Percentiles rank a stretch among this genome's conserved stretches.
Conservation (phyloP, 306 rosid genomes). For the Dryas octopetala region DNA sequence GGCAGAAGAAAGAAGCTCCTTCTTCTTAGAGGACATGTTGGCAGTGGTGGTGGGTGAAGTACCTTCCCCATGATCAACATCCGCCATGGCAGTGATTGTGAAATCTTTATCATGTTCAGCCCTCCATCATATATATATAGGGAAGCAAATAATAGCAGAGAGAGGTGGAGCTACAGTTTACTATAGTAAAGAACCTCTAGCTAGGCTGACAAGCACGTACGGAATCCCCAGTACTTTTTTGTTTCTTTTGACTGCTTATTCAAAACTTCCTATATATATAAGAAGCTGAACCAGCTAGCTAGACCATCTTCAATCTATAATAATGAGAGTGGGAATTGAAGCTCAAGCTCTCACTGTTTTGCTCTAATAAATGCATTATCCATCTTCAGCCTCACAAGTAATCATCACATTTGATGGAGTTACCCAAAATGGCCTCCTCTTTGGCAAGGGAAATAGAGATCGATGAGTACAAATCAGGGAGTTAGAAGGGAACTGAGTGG, state of each 20-base stretch:
- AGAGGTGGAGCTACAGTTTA: constrained; percentile 25
- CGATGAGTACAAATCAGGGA: background rate
- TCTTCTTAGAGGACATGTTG: constrained; percentile 66
- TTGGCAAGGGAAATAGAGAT: constrained; percentile 2
- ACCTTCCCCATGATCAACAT: constrained; percentile 40
- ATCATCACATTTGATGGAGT: constrained; percentile 25
- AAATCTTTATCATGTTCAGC: constrained; percentile 30
- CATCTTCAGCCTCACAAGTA: constrained; percentile 23
- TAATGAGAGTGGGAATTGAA: constrained; percentile 27
- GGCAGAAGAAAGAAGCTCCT: constrained; percentile 82
- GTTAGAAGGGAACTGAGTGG: constrained; percentile 36
- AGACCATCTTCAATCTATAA: constrained; percentile 14
- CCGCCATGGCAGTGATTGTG: constrained; percentile 53
- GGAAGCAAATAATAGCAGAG: constrained; percentile 28
- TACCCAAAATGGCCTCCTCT: constrained; percentile 41
- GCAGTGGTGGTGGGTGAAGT: constrained; percentile 37
- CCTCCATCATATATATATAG: constrained; percentile 31
- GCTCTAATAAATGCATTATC: constrained; percentile 13
- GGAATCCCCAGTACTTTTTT: constrained; percentile 37
- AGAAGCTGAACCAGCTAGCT: constrained; percentile 19
- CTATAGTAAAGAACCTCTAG: constrained; percentile 14
- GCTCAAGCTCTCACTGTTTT: constrained; percentile 34
- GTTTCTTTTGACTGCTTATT: constrained; percentile 30
- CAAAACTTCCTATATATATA: constrained; percentile 24
- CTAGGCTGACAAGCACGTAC: background rate